A percentile compares a stretch with the other conserved stretches of the same genome.
Conservation (phyloP, 352 stramenopile species). For the Pythium scleroteichum region DNA sequence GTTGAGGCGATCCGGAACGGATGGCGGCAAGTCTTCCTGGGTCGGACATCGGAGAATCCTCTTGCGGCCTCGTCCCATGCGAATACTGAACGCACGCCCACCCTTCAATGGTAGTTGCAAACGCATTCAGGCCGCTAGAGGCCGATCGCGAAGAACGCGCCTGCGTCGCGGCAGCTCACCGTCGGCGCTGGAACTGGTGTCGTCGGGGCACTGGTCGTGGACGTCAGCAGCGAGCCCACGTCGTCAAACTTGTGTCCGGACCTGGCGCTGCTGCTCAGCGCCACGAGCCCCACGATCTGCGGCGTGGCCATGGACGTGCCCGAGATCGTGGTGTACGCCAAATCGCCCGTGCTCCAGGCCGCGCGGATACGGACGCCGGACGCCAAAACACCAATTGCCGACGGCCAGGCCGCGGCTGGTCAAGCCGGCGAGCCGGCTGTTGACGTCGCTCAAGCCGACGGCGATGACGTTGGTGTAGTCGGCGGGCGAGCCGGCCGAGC, state of each 20-base stretch:
- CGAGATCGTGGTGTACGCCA: conserved; percentile 20
- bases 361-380: conserved; percentile 18
- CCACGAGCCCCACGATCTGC: conserved; percentile 33
- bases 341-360: conserved; percentile 13
- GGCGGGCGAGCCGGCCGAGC: conserved; percentile 14
- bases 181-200: too few species aligned
- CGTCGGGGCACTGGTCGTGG: conserved; percentile 1
- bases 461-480: conserved; percentile 29
- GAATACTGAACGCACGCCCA: too few species aligned
- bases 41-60: too few species aligned
- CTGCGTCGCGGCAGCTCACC: too few species aligned
- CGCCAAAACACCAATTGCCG: conserved; percentile 21
- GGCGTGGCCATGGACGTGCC: conserved; percentile 38
- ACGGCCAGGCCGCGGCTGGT: conserved; percentile 19
- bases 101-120: too few species aligned
- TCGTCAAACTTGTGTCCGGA: neutral
- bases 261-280: conserved; percentile 21
- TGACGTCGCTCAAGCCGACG: conserved; percentile 22
- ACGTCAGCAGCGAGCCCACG: conserved; percentile 15
- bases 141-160: too few species aligned
- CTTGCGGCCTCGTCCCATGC: too few species aligned
- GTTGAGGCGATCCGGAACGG: too few species aligned
- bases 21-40: too few species aligned
- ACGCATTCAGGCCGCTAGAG: too few species aligned
- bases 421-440: conserved; percentile 13